A percentile compares a stretch with the other conserved stretches of the same genome.
Conservation (phyloP, 169 alveolate genomes). For the Babesia ovata region DNA sequence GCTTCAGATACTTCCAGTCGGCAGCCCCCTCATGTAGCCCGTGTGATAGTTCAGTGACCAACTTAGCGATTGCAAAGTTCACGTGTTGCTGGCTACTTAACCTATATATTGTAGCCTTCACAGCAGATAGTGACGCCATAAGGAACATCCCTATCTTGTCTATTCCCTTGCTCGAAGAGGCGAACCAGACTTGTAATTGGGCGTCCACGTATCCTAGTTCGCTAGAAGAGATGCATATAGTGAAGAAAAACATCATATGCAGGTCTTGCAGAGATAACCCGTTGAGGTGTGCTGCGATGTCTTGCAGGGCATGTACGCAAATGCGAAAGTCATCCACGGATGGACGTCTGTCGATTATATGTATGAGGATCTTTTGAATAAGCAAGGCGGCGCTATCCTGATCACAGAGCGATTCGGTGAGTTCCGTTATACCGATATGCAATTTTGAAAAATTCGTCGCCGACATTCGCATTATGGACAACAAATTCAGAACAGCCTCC, state of each 20-base stretch:
- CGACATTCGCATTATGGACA: constrained; percentile 12
- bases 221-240: constrained; percentile 18
- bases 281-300: constrained; percentile 29
- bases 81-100: constrained; percentile 14
- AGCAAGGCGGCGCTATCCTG: constrained; percentile 24
- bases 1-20: constrained; percentile 8
- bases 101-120: constrained; percentile 10
- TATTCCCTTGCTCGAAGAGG: constrained; percentile 5
- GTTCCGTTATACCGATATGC: constrained; percentile 17
- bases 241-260: constrained; percentile 48
- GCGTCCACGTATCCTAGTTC: constrained; percentile 35
- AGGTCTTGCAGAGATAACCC: constrained; percentile 11
- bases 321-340: constrained; percentile 36
- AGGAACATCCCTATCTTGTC: constrained; percentile 6
- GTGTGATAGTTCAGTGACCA: constrained; percentile 15
- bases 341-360: constrained; percentile 14
- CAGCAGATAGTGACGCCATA: constrained; percentile 7
- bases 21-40: neutral
- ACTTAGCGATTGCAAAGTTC: neutral
- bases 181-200: constrained; percentile 30
- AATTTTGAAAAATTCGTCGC: neutral
- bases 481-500: constrained; percentile 50
- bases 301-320: constrained; percentile 32
- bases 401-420: constrained; percentile 23
- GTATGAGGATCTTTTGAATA: constrained; percentile 31